Base-by-base conservation (phyloP, 1,284 basidiomycete genomes). In the Ceratobasidium theobromae region DNA sequence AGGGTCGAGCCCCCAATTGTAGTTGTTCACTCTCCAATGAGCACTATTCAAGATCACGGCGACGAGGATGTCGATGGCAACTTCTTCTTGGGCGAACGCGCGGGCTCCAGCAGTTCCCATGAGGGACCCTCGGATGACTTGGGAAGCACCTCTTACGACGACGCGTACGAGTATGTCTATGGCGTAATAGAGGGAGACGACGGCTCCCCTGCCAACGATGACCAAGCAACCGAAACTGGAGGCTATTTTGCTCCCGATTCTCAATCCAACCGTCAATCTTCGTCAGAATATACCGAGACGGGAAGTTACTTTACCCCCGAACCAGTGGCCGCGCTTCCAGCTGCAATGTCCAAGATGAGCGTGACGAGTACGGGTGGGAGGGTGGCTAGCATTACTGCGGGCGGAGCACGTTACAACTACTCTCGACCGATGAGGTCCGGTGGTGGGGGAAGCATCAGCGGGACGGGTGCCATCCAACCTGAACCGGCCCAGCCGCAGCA, bases 1-100 rank as follows among this genome's bases (percentile, higher is more conserved):
- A 41, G 60, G 49, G 60, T 64, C 49, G 60, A 64, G 40, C 60
- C 60, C n/a, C 60, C 60, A 4, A 64, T 64, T 32, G 60, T 64
- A 4, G 60, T 64, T 9, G 60, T 64, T 2, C 60, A 64, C 45
- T 64, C 60, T 14, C 60, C 60, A 32, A 64, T 64, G 60, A 64
- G 60, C 49, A 52, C 49, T 3, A 64, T 64, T 53, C 60, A 64
- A n/a, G 60, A 64, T 33, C 12, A 12, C 27, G 60, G 60, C 18
- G 60, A 64, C 16, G 60, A 64, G 35, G 60, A 64, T n/a, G 48
- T 64, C 11, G 60, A 64, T 53, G 38, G 48, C n/a, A 49, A 64
- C 21, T 52, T 64, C 38, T 64, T 27, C 38, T 45, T 64, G 27
- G 60, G 60, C 11, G 60, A 64, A 38, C 23, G 46, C 1, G 23